Evolutionary conservation across 495 filamentous ascomycete species (phyloP).

Genomic region (Hypoxylon lienhwacheense): DNA sequence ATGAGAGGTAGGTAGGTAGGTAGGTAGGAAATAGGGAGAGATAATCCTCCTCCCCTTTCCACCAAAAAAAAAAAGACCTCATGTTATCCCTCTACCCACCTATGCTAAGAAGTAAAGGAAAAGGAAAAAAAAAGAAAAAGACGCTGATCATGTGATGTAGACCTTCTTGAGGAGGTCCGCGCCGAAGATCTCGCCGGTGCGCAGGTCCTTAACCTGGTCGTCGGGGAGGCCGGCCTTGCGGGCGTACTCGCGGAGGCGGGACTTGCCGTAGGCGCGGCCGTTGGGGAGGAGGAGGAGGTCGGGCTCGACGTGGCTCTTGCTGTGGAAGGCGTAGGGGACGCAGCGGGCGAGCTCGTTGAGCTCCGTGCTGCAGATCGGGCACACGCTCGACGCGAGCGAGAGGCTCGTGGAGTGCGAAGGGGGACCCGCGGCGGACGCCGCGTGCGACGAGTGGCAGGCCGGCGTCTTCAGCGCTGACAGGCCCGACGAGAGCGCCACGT

Average conservation of each 20-base stretch:
- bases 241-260: conserved; percentile 72
- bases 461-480: conserved; percentile 95
- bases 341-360: conserved; percentile 85
- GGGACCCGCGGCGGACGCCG: conserved; percentile 37
- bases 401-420: conserved; percentile 43
- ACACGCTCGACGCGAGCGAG: conserved; percentile 57
- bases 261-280: conserved; percentile 78
- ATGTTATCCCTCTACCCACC: no score
- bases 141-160: conserved; percentile 61
- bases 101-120: no score
- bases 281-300: conserved; percentile 89
- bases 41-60: no score
- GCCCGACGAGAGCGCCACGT: conserved; percentile 87
- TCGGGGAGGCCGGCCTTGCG: conserved; percentile 66
- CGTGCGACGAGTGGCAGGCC: conserved; percentile 74
- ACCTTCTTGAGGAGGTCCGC: conserved; percentile 76
- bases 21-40: no score
- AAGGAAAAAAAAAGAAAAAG: background rate
- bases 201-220: conserved; percentile 78
- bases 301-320: conserved; percentile 84
- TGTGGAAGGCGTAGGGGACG: conserved; percentile 92
- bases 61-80: no score
- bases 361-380: conserved; percentile 93
- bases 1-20: no score
- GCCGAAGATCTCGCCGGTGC: conserved; percentile 67